These are phyloP conservation scores for Solanum rostratum DNA, from an alignment of 257 asterid species.

Conservation along the genomic window DNA sequence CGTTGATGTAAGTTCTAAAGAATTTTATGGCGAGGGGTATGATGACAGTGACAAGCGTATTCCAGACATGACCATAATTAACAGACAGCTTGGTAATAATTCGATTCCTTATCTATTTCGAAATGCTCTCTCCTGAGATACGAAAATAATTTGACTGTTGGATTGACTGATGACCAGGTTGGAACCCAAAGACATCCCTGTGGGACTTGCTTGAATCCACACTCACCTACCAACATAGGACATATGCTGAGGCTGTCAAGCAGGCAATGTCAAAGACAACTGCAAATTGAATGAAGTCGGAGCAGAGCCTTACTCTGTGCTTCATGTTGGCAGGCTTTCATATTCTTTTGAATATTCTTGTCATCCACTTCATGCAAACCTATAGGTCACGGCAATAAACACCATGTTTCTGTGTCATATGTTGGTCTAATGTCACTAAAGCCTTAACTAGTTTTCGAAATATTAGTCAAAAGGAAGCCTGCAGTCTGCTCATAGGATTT, in stretches of 20 bases:
- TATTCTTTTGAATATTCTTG: not conserved
- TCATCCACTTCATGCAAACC: not conserved
- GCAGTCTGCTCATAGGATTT: not conserved
- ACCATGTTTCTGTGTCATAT: not conserved
- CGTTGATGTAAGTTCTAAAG: conserved; percentile 75
- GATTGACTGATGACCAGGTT: conserved; percentile 21
- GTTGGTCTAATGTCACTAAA: not conserved
- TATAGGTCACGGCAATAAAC: not conserved
- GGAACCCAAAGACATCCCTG: conserved; percentile 76
- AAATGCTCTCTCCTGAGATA: not conserved
- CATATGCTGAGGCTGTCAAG: conserved; percentile 68
- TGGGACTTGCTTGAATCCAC: conserved; percentile 77
- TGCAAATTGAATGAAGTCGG: conserved; percentile 20
- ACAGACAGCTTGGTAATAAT: conserved; percentile 67
- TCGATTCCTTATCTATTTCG: not conserved
- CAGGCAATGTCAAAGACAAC: conserved; percentile 49
- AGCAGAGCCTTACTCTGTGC: not conserved
- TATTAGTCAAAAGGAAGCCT: not conserved
- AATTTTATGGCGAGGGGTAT: conserved; percentile 92
- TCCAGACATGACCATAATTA: conserved; percentile 95
- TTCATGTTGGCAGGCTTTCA: not conserved
- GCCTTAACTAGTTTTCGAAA: not conserved
- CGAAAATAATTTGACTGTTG: not conserved
- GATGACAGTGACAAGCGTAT: conserved; percentile 97
- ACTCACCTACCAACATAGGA: conserved; percentile 70